Percentiles rank a stretch among this genome's conserved stretches.
Conservation (phyloP, 306 rosid genomes). For the Oemleria cerasiformis region DNA sequence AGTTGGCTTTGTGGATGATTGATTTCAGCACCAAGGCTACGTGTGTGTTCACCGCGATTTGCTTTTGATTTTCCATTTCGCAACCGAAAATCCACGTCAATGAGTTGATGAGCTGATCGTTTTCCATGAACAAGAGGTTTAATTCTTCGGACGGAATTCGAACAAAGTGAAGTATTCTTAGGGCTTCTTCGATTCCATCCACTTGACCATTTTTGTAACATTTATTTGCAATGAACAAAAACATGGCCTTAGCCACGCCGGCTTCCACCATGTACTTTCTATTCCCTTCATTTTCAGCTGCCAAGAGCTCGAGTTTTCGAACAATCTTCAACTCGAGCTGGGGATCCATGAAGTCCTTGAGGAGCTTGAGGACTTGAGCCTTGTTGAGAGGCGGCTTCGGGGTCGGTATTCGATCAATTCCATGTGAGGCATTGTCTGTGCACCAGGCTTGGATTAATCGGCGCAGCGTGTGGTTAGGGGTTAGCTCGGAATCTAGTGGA, state of each 20-base stretch:
- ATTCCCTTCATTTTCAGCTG: conserved; percentile 41
- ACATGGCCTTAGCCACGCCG: conserved; percentile 43
- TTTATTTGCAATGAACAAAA: conserved; percentile 27
- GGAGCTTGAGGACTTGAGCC: conserved; percentile 43
- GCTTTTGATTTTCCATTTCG: conserved; percentile 27
- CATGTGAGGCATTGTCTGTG: conserved; percentile 37
- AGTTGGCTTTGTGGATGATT: conserved; percentile 27
- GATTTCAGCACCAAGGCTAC: conserved; percentile 35
- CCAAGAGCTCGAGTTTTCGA: conserved; percentile 39
- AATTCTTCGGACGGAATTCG: conserved; percentile 31
- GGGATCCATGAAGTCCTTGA: conserved; percentile 29
- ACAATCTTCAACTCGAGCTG: conserved; percentile 31
- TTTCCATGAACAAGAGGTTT: conserved; percentile 20
- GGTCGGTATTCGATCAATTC: conserved; percentile 55
- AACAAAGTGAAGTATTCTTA: conserved; percentile 38
- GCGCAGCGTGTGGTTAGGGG: conserved; percentile 72
- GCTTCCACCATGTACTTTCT: conserved; percentile 40
- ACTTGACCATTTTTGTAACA: conserved; percentile 23
- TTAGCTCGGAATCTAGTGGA: conserved; percentile 39
- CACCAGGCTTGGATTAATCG: conserved; percentile 81
- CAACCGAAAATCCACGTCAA: conserved; percentile 43
- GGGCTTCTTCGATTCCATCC: conserved; percentile 54
- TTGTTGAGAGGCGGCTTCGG: conserved; percentile 53
- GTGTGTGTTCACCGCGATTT: conserved; percentile 30
- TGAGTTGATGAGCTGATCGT: conserved; percentile 31